Base-by-base conservation (phyloP, 805 yeast species). In the Hanseniaspora osmophila region DNA sequence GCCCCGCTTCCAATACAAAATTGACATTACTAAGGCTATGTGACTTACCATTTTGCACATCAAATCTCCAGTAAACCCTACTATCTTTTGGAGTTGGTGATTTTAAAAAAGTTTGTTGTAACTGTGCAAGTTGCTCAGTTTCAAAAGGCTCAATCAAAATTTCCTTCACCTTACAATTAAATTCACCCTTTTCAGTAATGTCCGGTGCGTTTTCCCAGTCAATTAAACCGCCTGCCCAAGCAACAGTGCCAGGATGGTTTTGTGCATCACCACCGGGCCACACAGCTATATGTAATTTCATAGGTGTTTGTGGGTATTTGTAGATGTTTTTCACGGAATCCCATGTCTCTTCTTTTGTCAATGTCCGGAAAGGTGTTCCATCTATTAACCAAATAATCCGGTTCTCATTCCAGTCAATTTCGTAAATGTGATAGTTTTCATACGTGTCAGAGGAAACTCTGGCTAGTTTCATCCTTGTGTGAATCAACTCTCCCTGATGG, bases 161-260 rank as follows among this genome's bases (percentile, higher is more conserved):
- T 18, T 70, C 65, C 54, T 76, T 66, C 30, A 90, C 61, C 46
- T 70, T 69, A 9, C 84, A 79, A 55, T 75, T 80, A 66, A 75
- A 81, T 65, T 85, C 85, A 7, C 96, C 96, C 41, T 76, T 71
- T 48, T 80, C 65, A 47, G 70, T 50, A 45, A 87, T 75, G 61
- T 86, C 96, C 1, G 71, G 65, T 6, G 88, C 71, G 59, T 53
- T 56, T 13, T 81, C 67, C 96, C 96, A 90, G 66, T 85, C 73
- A 46, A 90, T 75, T 10, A 50, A 64, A 58, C 96, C 97, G 56
- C 96, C 96, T 16, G 95, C 86, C 90, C 90, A 88, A 47, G 70
- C 78, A 45, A 77, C 69, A 2, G 90, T 82, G 59, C 90, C 90
- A 10, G 64, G 59, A 30, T 71, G 74, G 55, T 70, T 73, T 22